Conservation (phyloP, 108 stramenopile species). For the Skeletonema potamos region DNA sequence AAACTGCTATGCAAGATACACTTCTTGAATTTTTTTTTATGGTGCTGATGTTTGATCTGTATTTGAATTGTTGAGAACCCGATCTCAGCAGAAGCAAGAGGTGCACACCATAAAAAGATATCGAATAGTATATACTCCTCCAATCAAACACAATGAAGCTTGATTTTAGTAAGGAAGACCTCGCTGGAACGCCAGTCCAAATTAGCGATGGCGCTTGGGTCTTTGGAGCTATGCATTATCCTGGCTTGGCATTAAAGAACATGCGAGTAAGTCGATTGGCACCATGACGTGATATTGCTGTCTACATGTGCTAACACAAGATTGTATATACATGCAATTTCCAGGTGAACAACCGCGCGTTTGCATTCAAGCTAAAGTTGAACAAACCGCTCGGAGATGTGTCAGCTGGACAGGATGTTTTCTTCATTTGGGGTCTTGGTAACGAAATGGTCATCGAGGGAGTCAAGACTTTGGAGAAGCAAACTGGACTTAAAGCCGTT, state of each 20-base stretch:
- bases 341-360: background rate
- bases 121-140: too few relatives aligned
- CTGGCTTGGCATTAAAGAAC: background rate
- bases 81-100: too few relatives aligned
- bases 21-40: too few relatives aligned
- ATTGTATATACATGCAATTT: background rate
- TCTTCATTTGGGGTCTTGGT: background rate
- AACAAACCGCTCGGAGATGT: background rate
- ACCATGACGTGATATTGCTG: too few relatives aligned
- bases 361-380: slow-evolving; percentile 1
- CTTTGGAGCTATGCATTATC: background rate
- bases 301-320: too few relatives aligned
- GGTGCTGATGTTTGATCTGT: too few relatives aligned
- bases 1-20: too few relatives aligned
- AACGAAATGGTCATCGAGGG: background rate
- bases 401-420: background rate
- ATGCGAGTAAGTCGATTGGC: too few relatives aligned
- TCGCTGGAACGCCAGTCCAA: background rate
- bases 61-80: too few relatives aligned
- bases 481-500: background rate
- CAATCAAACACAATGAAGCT: background rate
- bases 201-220: background rate
- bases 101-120: too few relatives aligned
- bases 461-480: background rate
- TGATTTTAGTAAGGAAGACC: slow-evolving; percentile 1